Percentiles rank a stretch among this genome's conserved stretches.
phyloP scores from a whole-genome alignment of 2,329 filamentous ascomycete species.

The Paecilomyces sp. region DNA sequence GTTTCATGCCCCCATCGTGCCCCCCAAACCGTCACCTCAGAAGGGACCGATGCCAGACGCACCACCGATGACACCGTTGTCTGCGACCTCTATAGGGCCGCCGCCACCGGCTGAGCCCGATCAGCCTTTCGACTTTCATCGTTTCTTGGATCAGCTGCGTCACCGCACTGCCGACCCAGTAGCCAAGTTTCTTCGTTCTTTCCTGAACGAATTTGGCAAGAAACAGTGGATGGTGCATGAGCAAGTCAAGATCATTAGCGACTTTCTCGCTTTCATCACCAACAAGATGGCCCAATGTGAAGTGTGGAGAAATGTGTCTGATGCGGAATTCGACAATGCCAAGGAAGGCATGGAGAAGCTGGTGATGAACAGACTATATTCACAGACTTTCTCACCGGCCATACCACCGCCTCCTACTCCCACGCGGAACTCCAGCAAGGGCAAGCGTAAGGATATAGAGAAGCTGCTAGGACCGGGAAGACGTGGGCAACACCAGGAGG shows the following conservation, averaged over 20 bases:
- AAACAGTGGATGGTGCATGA: constrained; percentile 99
- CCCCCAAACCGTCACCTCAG: constrained; percentile 17
- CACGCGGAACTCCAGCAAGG: constrained; percentile 50
- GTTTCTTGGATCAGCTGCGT: constrained; percentile 89
- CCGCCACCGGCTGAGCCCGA: constrained; percentile 72
- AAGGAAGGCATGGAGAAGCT: constrained; percentile 99
- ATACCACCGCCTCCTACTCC: constrained; percentile 74
- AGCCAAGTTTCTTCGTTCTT: constrained; percentile 89
- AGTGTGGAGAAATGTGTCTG: constrained; percentile 90
- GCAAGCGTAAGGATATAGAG: constrained; percentile 62
- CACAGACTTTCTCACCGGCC: constrained; percentile 90
- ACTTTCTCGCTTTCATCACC: constrained; percentile 92
- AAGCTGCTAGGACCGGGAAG: constrained; percentile 70
- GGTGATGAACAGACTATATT: constrained; percentile 95
- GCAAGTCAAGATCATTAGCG: constrained; percentile 96
- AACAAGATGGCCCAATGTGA: constrained; percentile 98
- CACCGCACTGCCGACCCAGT: constrained; percentile 98
- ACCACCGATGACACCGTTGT: constrained; percentile 19
- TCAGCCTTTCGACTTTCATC: constrained; percentile 92
- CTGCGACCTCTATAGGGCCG: constrained; percentile 26
- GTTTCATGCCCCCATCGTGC: constrained; percentile 14
- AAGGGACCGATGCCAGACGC: constrained; percentile 14
- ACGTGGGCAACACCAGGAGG: constrained; percentile 92
- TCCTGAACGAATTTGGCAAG: constrained; percentile 89
- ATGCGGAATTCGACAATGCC: constrained; percentile 96